Evolutionary conservation across 2,329 filamentous ascomycete genomes (phyloP), one percentile per base, ranked within the genome.

Genomic region (Gremmenia infestans): DNA sequence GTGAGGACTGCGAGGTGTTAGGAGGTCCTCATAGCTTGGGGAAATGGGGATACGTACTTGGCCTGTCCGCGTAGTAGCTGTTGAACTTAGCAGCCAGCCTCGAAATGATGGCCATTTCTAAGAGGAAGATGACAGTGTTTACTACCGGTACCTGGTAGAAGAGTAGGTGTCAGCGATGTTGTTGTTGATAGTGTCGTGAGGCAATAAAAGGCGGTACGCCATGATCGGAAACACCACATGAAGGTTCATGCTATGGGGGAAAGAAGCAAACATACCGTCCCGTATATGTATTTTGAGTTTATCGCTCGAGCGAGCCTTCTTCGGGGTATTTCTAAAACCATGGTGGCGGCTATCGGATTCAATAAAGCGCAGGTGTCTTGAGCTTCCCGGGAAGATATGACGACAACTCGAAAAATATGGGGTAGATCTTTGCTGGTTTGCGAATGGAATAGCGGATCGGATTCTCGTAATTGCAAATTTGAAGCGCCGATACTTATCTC

Each of bases 11-110:
- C 5, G 32, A 35, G 39, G 25, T 32, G 53, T 62, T 55, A 61
- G 60, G 48, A 54, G 47, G 40, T 19, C 17, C 15, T 5, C 2
- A 2, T 50, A n/a, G 15, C 25, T 17, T 22, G 23, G 9, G 42
- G 22, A 43, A 23, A 19, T 15, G 19, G 15, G 28, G n/a, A 49
- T 51, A 71, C 81, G 63, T 79, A 92, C 89, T 78, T 68, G 93
- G 94, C 69, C 89, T 88, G 70, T 91, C 86, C 64, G 90, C 87
- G 81, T 97, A 99, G 77, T 95, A 96, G 64, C 85, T 81, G 75
- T 96, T 97, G 80, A 96, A 99, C 70, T 91, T 89, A 66, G 89
- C 82, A 47, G 87, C 86, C 54, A 99, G 77, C 63, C 94, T 82
- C 63, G 87, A 89, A 60, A 93, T 82, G 72, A 96, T 85, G 56